Conservation (phyloP, 176 grass and related monocot species). For the Ensete glaucum region DNA sequence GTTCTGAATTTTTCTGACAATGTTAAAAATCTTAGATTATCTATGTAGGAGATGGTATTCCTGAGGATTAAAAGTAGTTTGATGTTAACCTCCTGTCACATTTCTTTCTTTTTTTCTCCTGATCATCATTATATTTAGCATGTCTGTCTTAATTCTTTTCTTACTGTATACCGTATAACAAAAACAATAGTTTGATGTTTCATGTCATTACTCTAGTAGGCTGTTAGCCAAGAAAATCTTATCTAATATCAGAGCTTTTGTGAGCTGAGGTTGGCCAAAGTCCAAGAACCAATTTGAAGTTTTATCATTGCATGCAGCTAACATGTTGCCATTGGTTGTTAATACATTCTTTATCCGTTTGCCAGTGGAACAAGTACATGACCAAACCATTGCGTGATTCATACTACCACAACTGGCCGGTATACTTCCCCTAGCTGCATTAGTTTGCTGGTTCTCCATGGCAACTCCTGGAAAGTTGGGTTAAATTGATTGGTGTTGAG, state of each 20-base stretch:
- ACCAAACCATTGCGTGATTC: slow-evolving; percentile 19
- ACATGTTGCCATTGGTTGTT: neutral
- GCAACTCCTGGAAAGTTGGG: neutral
- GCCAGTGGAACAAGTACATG: slow-evolving; percentile 28
- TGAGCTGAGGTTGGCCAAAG: too few relatives aligned
- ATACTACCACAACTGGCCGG: slow-evolving; percentile 29
- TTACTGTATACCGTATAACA: too few relatives aligned
- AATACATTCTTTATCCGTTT: neutral
- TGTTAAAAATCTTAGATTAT: neutral
- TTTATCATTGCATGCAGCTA: too few relatives aligned
- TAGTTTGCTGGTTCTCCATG: neutral
- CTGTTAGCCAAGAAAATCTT: neutral
- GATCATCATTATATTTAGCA: too few relatives aligned
- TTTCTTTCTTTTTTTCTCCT: too few relatives aligned
- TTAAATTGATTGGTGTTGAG: neutral
- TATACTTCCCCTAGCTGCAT: slow-evolving; percentile 25
- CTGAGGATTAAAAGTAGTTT: neutral
- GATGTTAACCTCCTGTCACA: too few relatives aligned
- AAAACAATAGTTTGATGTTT: too few relatives aligned
- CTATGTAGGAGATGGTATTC: neutral
- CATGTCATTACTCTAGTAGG: neutral
- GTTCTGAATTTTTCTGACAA: neutral
- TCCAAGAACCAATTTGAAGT: too few relatives aligned
- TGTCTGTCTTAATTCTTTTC: too few relatives aligned
- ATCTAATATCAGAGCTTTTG: neutral